These are phyloP conservation scores for Ophiostoma ips DNA, from an alignment of 2,329 filamentous ascomycete genomes.

Conservation along the genomic window DNA sequence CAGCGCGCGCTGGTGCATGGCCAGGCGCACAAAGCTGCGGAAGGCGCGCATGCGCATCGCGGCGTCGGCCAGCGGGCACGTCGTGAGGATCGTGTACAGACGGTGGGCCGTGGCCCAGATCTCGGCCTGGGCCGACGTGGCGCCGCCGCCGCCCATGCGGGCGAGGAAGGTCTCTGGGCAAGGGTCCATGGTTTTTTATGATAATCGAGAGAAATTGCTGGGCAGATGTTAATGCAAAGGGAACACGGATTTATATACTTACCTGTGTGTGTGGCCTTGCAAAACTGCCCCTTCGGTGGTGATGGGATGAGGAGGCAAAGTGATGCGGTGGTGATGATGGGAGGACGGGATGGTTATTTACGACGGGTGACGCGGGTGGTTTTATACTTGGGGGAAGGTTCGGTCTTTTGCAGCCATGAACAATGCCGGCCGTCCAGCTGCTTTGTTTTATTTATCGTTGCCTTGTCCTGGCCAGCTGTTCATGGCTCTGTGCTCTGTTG, in stretches of 20 bases:
- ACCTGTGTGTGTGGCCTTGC: not conserved
- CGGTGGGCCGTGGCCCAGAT: constrained; percentile 6
- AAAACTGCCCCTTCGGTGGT: too few relatives aligned
- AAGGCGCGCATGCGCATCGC: not conserved
- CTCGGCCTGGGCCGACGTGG: constrained; percentile 1
- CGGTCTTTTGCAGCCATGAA: too few relatives aligned
- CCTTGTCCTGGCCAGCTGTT: too few relatives aligned
- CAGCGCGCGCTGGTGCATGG: not conserved
- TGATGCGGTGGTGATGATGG: not conserved
- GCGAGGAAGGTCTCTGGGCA: not conserved
- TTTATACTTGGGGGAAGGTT: too few relatives aligned
- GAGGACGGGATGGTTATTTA: too few relatives aligned
- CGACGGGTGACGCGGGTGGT: not conserved
- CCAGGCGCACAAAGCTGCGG: constrained; percentile 2
- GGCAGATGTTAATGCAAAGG: not conserved
- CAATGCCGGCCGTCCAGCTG: not conserved
- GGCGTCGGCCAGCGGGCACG: not conserved
- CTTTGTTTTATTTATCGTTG: too few relatives aligned
- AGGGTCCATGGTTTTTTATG: not conserved
- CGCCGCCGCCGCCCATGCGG: not conserved
- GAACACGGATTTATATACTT: too few relatives aligned
- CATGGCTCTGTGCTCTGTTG: too few relatives aligned
- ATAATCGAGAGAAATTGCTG: too few relatives aligned
- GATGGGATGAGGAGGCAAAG: too few relatives aligned
- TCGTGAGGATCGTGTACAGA: constrained; percentile 1